A percentile compares a stretch with the other conserved stretches of the same genome.
Evolutionary conservation across 345 rosid genomes (phyloP).

Genomic region (Punica granatum): DNA sequence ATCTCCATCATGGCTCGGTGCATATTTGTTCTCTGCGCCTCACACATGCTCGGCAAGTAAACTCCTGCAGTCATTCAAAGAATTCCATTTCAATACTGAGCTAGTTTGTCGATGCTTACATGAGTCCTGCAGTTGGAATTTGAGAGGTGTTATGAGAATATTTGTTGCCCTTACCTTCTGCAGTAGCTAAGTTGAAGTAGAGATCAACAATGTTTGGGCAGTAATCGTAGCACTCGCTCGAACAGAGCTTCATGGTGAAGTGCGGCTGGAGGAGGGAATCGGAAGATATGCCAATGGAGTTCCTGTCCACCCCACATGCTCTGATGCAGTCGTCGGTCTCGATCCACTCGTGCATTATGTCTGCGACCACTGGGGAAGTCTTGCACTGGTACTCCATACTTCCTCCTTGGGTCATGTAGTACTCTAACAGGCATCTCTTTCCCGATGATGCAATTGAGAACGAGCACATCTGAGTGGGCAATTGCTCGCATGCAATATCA

Average conservation of each 20-base stretch:
- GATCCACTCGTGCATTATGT: conserved; percentile 43
- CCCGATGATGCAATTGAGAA: conserved; percentile 68
- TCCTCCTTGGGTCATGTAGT: conserved; percentile 50
- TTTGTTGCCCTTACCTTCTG: conserved; percentile 85
- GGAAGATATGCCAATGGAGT: conserved; percentile 72
- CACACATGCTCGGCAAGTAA: too few species aligned
- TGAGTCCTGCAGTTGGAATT: too few species aligned
- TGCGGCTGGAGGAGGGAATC: conserved; percentile 66
- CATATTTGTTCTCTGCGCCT: too few species aligned
- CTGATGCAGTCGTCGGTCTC: conserved; percentile 64
- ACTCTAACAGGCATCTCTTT: conserved; percentile 79
- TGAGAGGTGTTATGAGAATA: too few species aligned
- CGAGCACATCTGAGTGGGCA: conserved; percentile 49
- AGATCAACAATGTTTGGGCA: conserved; percentile 80
- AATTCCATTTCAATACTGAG: too few species aligned
- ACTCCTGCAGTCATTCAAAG: too few species aligned
- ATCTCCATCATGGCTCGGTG: too few species aligned
- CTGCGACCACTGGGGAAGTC: conserved; percentile 63
- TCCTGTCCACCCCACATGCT: conserved; percentile 70
- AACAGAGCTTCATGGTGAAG: conserved; percentile 61
- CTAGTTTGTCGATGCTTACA: too few species aligned
- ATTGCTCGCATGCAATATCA: conserved; percentile 54
- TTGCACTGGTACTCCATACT: conserved; percentile 48
- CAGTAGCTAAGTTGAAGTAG: too few species aligned
- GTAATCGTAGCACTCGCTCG: conserved; percentile 54